Evolutionary conservation across 2,329 filamentous ascomycete species (phyloP).

Genomic region (Sporothrix pallida): DNA sequence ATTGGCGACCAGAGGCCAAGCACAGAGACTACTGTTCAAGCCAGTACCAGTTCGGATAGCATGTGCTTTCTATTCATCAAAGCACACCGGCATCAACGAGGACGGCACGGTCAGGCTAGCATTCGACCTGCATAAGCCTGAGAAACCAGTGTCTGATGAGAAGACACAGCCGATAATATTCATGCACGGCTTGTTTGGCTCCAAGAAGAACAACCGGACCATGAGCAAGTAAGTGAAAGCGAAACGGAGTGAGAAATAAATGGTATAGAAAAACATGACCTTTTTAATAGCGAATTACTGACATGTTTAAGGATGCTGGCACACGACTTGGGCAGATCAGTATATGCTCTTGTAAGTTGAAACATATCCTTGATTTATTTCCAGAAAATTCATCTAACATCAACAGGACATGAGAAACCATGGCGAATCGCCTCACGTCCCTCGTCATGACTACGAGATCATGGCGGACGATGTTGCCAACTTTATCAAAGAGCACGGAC

Average conservation of each 20-base stretch:
- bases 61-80: conserved; percentile 23
- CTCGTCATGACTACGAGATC: conserved; percentile 75
- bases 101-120: conserved; percentile 52
- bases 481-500: conserved; percentile 74
- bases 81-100: neutral
- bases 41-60: too few species aligned
- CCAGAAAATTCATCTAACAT: neutral
- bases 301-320: too few species aligned
- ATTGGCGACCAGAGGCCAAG: neutral
- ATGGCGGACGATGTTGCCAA: conserved; percentile 83
- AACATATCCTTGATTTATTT: neutral
- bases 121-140: conserved; percentile 70
- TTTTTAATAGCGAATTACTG: too few species aligned
- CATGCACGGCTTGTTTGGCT: conserved; percentile 91
- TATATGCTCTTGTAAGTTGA: conserved; percentile 78
- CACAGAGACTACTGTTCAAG: neutral
- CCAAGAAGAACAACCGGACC: conserved; percentile 90
- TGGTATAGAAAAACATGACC: too few species aligned
- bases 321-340: conserved; percentile 76
- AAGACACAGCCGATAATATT: conserved; percentile 74
- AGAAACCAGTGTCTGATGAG: conserved; percentile 51
- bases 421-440: conserved; percentile 82
- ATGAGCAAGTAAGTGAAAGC: conserved; percentile 81
- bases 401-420: conserved; percentile 86
- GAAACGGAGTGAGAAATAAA: neutral